These are phyloP conservation scores for Schizophyllum amplum DNA, from an alignment of 1,284 basidiomycete species.

Conservation along the genomic window DNA sequence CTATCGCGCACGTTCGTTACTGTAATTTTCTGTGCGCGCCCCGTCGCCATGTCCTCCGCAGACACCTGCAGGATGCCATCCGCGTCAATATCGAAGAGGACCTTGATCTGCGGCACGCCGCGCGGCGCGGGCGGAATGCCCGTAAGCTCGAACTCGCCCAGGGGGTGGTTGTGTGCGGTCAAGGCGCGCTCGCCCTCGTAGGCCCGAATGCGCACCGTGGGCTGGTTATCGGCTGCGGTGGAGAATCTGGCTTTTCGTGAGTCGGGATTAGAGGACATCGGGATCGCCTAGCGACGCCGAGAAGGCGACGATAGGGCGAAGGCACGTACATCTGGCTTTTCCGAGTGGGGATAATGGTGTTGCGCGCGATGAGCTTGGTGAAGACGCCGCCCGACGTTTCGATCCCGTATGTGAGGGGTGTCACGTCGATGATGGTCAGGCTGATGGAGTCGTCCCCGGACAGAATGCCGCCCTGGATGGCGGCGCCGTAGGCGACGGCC, in stretches of 20 bases:
- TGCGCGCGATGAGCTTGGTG: conserved; percentile 94
- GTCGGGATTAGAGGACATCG: neutral
- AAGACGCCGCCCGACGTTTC: conserved; percentile 98
- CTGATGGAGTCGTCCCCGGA: conserved; percentile 80
- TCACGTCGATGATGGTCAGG: conserved; percentile 93
- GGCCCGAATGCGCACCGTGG: conserved; percentile 84
- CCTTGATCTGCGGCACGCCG: conserved; percentile 93
- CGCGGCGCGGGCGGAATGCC: conserved; percentile 92
- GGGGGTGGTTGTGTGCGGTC: conserved; percentile 97
- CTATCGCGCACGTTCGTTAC: conserved; percentile 86
- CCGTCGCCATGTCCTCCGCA: conserved; percentile 86
- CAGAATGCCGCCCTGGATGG: conserved; percentile 96
- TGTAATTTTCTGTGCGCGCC: conserved; percentile 83
- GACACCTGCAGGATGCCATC: conserved; percentile 89
- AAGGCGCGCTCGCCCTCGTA: conserved; percentile 93
- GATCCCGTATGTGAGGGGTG: conserved; percentile 92
- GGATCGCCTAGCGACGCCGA: no score
- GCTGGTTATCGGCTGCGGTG: conserved; percentile 92
- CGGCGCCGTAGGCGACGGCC: conserved; percentile 94
- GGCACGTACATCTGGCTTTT: conserved; percentile 81
- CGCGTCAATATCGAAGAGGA: conserved; percentile 90
- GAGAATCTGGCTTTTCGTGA: conserved; percentile 65
- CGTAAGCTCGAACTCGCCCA: conserved; percentile 94
- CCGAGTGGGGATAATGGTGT: conserved; percentile 97
- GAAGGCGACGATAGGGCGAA: no score